Evolutionary conservation across 116 monocot species (phyloP), one percentile per base, ranked within the genome.

Genomic region (Zostera marina): DNA sequence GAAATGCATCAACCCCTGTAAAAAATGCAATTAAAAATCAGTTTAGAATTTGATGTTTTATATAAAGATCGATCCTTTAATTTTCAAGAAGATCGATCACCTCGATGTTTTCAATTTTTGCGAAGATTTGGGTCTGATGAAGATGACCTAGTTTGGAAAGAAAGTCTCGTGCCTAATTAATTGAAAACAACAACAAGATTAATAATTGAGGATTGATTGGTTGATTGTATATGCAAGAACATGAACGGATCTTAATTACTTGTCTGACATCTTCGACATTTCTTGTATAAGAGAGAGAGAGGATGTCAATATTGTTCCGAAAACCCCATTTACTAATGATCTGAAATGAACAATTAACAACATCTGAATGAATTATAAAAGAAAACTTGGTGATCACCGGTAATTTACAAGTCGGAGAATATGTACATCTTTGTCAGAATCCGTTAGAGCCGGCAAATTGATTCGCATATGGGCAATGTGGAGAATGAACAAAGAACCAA

Each of bases 41-140:
- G n/a, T 57, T 26, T 49, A 42, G 2, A 59, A n/a, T 32, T 24
- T 13, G 5, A 6, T 39, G 40, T 47, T 12, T 12, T 12, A 44
- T 45, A 0, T 45, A 45, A 38, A n/a, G n/a, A 32, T 11, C 13
- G 17, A 44, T 32, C 22, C 25, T 6, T 8, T 52, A 19, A 7
- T 5, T 9, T 22, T 19, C 53, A 53, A 48, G 20, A 25, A 14
- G 24, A 20, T 52, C 55, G 24, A 20, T 52, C 55, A 85, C 91
- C 79, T 91, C 91, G 8, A 43, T 42, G 68, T 71, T 84, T 75
- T 91, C 91, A 70, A 91, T 63, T 73, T 85, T 91, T 11, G 85
- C 91, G 71, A 74, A 85, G 53, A 85, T 82, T 64, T 73, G 85
- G 49, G 81, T 79, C 24, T 85, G 68, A 24, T 22, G 63, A 67